phyloP scores from a whole-genome alignment of 2,329 filamentous ascomycete genomes.

The Exophiala bonariae region DNA sequence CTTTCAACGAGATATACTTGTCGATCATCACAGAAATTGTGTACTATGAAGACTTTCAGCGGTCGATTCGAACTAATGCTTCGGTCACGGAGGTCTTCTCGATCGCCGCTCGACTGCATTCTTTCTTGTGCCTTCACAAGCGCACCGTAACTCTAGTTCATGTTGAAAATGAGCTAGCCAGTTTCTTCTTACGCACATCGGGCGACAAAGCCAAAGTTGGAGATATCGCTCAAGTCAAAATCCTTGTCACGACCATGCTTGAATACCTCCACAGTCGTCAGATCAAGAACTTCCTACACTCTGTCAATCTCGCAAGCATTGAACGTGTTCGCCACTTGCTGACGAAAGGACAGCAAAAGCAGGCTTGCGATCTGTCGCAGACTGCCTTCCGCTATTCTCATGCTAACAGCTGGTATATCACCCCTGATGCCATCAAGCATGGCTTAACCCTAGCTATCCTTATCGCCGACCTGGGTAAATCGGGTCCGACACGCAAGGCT shows the following conservation, averaged over 20 bases:
- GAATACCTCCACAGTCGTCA: slow-evolving; percentile 40
- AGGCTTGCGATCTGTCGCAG: slow-evolving; percentile 11
- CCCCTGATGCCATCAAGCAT: slow-evolving; percentile 2
- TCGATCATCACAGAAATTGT: slow-evolving; percentile 45
- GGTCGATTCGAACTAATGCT: slow-evolving; percentile 38
- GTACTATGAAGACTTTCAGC: slow-evolving; percentile 42
- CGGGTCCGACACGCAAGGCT: background rate
- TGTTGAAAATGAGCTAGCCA: slow-evolving; percentile 34
- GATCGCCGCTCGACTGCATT: slow-evolving; percentile 36
- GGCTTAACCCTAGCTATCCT: background rate
- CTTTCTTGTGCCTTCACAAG: slow-evolving; percentile 31
- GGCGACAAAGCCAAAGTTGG: slow-evolving; percentile 32
- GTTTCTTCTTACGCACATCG: slow-evolving; percentile 36
- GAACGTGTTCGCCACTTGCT: slow-evolving; percentile 12
- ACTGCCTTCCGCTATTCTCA: slow-evolving; percentile 3
- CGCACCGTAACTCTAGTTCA: slow-evolving; percentile 28
- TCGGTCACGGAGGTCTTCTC: slow-evolving; percentile 39
- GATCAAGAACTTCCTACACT: slow-evolving; percentile 29
- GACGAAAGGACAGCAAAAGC: slow-evolving; percentile 8
- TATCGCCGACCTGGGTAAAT: background rate
- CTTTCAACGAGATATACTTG: slow-evolving; percentile 44
- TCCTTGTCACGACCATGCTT: slow-evolving; percentile 35
- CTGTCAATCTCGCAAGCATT: slow-evolving; percentile 11
- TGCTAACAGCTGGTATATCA: slow-evolving; percentile 2
- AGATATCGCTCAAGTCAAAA: slow-evolving; percentile 31